These are phyloP conservation scores for Alternaria novae-zelandiae DNA, from an alignment of 2,329 filamentous ascomycete genomes.

Conservation along the genomic window DNA sequence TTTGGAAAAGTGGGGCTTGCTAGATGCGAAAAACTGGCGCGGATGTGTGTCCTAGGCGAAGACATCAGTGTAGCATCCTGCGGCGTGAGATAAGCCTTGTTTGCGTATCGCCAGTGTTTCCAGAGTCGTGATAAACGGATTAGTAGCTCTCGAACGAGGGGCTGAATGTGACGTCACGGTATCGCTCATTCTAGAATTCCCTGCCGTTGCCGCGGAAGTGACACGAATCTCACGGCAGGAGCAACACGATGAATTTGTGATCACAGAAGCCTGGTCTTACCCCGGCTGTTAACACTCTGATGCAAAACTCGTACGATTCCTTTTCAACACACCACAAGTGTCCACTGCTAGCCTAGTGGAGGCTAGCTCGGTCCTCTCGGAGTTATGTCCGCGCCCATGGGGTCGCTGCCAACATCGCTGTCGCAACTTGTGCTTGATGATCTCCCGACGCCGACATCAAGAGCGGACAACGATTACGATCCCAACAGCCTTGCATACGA, in stretches of 20 bases:
- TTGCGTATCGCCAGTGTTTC: not conserved
- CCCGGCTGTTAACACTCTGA: slow-evolving; percentile 10
- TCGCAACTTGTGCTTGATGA: slow-evolving; percentile 13
- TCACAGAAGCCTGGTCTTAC: slow-evolving; percentile 19
- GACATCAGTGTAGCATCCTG: not conserved
- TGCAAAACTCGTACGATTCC: slow-evolving; percentile 34
- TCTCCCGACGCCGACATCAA: slow-evolving; percentile 21
- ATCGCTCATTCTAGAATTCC: not conserved
- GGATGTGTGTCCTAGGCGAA: not conserved
- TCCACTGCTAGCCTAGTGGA: slow-evolving; percentile 10
- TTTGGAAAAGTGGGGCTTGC: not conserved
- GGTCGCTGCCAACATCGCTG: slow-evolving; percentile 10
- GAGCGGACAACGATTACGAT: slow-evolving; percentile 11
- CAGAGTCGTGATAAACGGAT: not conserved
- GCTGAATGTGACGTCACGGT: slow-evolving; percentile 5
- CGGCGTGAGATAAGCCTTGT: not conserved
- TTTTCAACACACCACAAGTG: slow-evolving; percentile 5
- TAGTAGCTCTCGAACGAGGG: not conserved
- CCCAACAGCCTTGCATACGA: slow-evolving; percentile 18
- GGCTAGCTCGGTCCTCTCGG: slow-evolving; percentile 13
- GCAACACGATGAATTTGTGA: not conserved
- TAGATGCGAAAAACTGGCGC: not conserved
- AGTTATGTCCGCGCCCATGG: slow-evolving; percentile 20
- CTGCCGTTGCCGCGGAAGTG: not conserved
- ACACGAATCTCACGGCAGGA: not conserved